Conservation (phyloP, 2,329 filamentous ascomycete species). For the Xylaria digitata region DNA sequence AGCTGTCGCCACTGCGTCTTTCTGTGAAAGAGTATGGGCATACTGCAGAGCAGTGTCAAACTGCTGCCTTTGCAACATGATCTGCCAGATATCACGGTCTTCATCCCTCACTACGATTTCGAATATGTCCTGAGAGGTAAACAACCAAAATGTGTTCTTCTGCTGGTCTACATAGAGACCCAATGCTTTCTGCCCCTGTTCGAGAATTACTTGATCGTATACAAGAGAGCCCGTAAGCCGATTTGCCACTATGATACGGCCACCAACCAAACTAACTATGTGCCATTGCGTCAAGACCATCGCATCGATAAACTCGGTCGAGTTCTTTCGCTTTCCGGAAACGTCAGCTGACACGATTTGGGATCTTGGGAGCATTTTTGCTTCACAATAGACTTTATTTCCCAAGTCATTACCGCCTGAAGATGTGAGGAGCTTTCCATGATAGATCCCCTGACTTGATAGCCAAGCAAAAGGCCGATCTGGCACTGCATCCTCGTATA, state of each 20-base stretch:
- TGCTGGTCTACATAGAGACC: slow-evolving; percentile 89
- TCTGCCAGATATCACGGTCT: slow-evolving; percentile 92
- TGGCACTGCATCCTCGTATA: slow-evolving; percentile 65
- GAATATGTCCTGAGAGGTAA: slow-evolving; percentile 90
- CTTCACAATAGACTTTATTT: slow-evolving; percentile 78
- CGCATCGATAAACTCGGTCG: slow-evolving; percentile 79
- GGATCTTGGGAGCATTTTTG: slow-evolving; percentile 79
- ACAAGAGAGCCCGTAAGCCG: slow-evolving; percentile 86
- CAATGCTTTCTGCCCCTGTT: slow-evolving; percentile 81
- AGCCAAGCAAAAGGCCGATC: slow-evolving; percentile 92
- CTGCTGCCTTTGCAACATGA: slow-evolving; percentile 86
- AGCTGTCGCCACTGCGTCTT: slow-evolving; percentile 89
- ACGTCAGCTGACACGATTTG: slow-evolving; percentile 77
- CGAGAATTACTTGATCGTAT: slow-evolving; percentile 87
- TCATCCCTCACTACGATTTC: slow-evolving; percentile 93
- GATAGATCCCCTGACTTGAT: slow-evolving; percentile 84
- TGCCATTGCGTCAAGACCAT: slow-evolving; percentile 95
- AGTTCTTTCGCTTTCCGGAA: slow-evolving; percentile 71
- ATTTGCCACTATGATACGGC: slow-evolving; percentile 85
- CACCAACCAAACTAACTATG: slow-evolving; percentile 83
- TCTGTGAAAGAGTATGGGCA: slow-evolving; percentile 82
- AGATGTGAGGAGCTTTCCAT: slow-evolving; percentile 79
- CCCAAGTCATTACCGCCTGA: slow-evolving; percentile 74
- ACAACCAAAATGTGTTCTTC: slow-evolving; percentile 98
- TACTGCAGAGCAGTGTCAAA: slow-evolving; percentile 91